Evolutionary conservation across 2,329 filamentous ascomycete genomes (phyloP).

Genomic region (Juglanconis oblonga): DNA sequence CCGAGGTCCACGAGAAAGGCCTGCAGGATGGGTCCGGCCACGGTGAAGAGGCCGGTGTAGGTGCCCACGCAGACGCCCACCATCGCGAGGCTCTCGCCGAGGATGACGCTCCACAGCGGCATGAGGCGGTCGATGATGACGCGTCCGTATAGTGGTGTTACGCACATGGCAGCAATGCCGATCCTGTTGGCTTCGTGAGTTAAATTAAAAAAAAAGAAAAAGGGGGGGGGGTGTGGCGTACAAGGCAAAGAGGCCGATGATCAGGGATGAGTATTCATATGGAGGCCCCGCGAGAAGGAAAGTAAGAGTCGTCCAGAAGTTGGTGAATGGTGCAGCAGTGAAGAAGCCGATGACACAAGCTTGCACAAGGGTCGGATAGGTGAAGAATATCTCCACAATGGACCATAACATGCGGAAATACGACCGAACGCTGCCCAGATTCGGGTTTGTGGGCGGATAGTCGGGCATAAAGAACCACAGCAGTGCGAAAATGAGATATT

Average conservation of each 20-base stretch:
- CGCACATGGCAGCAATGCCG: background rate
- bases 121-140: background rate
- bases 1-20: constrained; percentile 17
- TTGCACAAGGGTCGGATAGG: constrained; percentile 66
- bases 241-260: constrained; percentile 72
- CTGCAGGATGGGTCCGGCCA: constrained; percentile 19
- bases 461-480: constrained; percentile 74
- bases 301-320: constrained; percentile 62
- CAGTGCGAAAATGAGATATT: constrained; percentile 61
- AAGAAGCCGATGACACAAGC: constrained; percentile 63
- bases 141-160: background rate
- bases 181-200: background rate
- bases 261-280: constrained; percentile 61
- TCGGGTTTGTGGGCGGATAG: constrained; percentile 69
- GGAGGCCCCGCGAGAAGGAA: constrained; percentile 68
- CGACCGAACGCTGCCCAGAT: constrained; percentile 38
- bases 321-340: constrained; percentile 42
- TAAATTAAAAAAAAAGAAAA: background rate
- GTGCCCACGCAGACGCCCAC: constrained; percentile 17
- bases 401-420: constrained; percentile 63
- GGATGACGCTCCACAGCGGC: background rate
- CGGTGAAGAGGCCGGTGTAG: constrained; percentile 16
- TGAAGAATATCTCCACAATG: constrained; percentile 60
- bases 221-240: constrained; percentile 47
- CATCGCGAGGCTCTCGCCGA: constrained; percentile 4